Evolutionary conservation across 2,329 filamentous ascomycete species (phyloP), one percentile per base, ranked within the genome.

Genomic region (Curvularia hawaiiensis): DNA sequence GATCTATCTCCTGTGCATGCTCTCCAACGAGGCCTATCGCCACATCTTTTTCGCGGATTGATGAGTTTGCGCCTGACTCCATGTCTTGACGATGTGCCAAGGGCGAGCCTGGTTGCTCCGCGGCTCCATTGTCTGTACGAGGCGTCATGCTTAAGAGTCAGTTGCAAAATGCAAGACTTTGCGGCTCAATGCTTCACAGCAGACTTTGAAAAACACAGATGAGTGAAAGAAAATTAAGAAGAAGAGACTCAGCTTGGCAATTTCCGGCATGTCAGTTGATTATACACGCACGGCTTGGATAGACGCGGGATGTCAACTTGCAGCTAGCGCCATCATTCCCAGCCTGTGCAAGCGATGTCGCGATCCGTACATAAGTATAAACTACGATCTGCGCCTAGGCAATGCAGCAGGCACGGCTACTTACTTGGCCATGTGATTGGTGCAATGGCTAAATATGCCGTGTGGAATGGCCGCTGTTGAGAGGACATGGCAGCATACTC

Each of bases 1-100:
- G 82, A 64, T 89, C 87, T 44, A 87, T 79, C 3, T 74, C 69
- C 59, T 83, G 82, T 3, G 78, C 77, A 62, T 82, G 78, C 58
- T 87, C 84, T 24, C 86, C 85, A 2, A 88, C 86, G 56, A 90
- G 79, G 9, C 79, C 80, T 52, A 87, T 78, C 3, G 85, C 85
- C 18, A 83, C 78, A 70, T 88, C 85, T 59, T 83, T 83, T 22
- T 80, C 79, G 11, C 69, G 52, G n/a, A 67, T 66, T 4, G 65
- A 38, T 1, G 62, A 59, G 44, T 58, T 66, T 18, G 64, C 50
- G 52, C 58, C 62, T 35, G 62, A 66, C 24, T 62, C 62, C 16
- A 56, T 45, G 35, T 68, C 61, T 18, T 58, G 48, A 22, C 33
- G n/a, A 43, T 30, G 52, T 47, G 35, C 24, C 6, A 52, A 60